phyloP scores from a whole-genome alignment of 306 rosid species.

The Gynostemma pentaphyllum region DNA sequence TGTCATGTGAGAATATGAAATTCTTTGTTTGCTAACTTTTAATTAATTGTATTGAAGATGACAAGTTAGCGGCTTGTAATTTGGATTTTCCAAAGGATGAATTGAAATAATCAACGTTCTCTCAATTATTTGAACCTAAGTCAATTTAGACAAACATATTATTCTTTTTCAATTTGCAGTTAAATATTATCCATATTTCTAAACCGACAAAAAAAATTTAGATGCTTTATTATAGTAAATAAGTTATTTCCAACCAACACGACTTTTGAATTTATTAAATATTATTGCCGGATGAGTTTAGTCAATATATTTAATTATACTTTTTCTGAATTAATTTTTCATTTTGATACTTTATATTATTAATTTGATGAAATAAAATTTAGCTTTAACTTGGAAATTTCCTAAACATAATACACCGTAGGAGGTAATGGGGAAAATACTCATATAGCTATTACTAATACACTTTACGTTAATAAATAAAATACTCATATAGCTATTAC shows the following conservation, averaged over 20 bases:
- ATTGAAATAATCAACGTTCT: neutral
- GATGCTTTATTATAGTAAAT: neutral
- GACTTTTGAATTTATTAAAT: neutral
- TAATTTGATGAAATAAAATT: neutral
- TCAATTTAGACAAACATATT: slow-evolving; percentile 4
- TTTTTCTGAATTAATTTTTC: neutral
- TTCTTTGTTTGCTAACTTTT: neutral
- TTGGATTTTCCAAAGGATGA: neutral
- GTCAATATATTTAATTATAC: neutral
- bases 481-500: too few relatives aligned
- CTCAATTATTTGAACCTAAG: slow-evolving; percentile 6
- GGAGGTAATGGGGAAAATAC: too few relatives aligned
- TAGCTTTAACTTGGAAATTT: neutral
- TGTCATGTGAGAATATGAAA: neutral
- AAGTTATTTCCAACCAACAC: neutral
- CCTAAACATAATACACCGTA: neutral
- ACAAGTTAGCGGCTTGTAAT: slow-evolving; percentile 2
- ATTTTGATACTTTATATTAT: neutral
- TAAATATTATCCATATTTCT: neutral
- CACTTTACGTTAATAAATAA: too few relatives aligned
- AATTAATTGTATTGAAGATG: neutral
- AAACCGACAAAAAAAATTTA: neutral
- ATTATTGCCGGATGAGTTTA: neutral
- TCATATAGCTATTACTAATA: too few relatives aligned
- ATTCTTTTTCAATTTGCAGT: neutral